Percentiles rank a stretch among this genome's conserved stretches.
phyloP scores from a whole-genome alignment of 2,329 filamentous ascomycete species.

The Pseudogymnoascus sp. region DNA sequence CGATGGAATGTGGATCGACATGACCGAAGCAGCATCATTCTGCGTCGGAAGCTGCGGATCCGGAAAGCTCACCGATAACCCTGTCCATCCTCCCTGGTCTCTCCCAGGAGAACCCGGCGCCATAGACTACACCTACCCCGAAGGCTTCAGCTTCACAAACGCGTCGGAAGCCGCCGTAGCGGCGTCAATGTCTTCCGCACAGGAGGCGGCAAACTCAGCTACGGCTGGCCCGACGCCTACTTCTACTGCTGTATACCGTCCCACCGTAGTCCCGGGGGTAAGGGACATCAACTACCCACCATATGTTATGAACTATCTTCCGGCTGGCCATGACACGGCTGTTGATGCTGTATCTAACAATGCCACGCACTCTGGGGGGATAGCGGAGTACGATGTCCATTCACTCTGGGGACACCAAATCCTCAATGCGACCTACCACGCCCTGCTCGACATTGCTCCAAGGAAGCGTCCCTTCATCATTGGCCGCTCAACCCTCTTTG shows the following conservation, averaged over 20 bases:
- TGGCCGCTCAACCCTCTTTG: slow-evolving; percentile 72
- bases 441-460: slow-evolving; percentile 32
- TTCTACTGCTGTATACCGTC: slow-evolving; percentile 42
- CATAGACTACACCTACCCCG: slow-evolving; percentile 54
- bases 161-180: slow-evolving; percentile 57
- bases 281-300: slow-evolving; percentile 67
- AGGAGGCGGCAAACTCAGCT: slow-evolving; percentile 32
- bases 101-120: slow-evolving; percentile 61
- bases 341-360: slow-evolving; percentile 69
- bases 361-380: slow-evolving; percentile 66
- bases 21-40: slow-evolving; percentile 54
- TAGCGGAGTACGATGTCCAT: slow-evolving; percentile 74
- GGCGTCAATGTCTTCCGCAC: slow-evolving; percentile 44
- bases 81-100: slow-evolving; percentile 57
- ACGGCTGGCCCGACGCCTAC: slow-evolving; percentile 26
- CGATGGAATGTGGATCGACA: slow-evolving; percentile 50
- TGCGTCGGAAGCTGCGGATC: slow-evolving; percentile 67
- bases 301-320: slow-evolving; percentile 67
- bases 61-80: slow-evolving; percentile 56
- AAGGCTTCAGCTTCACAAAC: slow-evolving; percentile 63
- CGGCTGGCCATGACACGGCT: slow-evolving; percentile 65
- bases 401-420: slow-evolving; percentile 71
- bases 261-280: slow-evolving; percentile 52
- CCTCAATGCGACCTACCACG: slow-evolving; percentile 62
- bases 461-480: slow-evolving; percentile 76